Evolutionary conservation across 345 rosid genomes (phyloP), one percentile per base, ranked within the genome.

Genomic region (Psidium guajava): DNA sequence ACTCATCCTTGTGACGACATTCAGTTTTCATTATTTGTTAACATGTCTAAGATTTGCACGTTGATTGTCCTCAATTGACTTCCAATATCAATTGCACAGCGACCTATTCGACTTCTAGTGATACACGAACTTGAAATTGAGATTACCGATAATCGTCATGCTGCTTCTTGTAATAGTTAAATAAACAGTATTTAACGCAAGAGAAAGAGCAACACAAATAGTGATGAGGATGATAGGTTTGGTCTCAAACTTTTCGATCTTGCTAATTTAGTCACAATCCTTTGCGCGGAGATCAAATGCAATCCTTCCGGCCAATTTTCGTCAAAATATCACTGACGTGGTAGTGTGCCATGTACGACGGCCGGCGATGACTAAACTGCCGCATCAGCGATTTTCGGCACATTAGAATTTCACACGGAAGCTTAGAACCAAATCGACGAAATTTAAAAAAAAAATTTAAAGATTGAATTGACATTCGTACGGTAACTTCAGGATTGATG

Each of bases 331-430:
- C 20, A 1, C 0, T 14, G 2, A 59, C 27, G 2, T 14, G 20
- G 16, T 2, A 8, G 1, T 59, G 18, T n/a, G 0, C 16, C 14
- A 58, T 3, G 0, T 58, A n/a, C 3, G 18, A n/a, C 2, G 9
- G 11, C 0, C 0, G 1, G 7, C 2, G 2, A 59, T 59, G 73
- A 27, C 0, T 27, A 0, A 2, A 59, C 1, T 8, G 0, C 10
- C 0, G 6, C 20, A 14, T 59, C 40, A 6, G 1, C 1, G 0
- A 59, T 27, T 59, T 27, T 20, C 1, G 0, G 1, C 1, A 1
- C 40, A 14, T 14, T 27, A 6, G 10, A 59, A 59, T 27, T 27
- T 59, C 2, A 59, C 16, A 2, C 2, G 6, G 27, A 13, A 0
- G 1, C 27, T 59, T 27, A 59, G 3, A 2, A 27, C 0, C 6